phyloP scores from a whole-genome alignment of 129 eudicot genomes.

The Lactuca saligna region DNA sequence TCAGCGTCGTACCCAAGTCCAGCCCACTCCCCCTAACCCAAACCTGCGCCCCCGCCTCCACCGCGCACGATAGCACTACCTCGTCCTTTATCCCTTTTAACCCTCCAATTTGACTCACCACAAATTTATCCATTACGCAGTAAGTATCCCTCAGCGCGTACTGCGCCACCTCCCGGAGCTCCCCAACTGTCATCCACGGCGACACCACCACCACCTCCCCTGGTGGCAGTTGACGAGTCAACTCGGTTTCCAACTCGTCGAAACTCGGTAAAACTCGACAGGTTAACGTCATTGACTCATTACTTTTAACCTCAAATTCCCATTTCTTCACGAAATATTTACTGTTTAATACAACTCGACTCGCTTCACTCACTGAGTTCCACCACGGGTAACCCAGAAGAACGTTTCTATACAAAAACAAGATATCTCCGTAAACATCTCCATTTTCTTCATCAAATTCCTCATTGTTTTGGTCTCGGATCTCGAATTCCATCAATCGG shows the following conservation, averaged over 20 bases:
- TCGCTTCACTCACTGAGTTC: slow-evolving; percentile 45
- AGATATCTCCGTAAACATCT: slow-evolving; percentile 47
- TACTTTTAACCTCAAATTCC: slow-evolving; percentile 31
- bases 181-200: slow-evolving; percentile 51
- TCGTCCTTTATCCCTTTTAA: slow-evolving; percentile 52
- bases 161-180: slow-evolving; percentile 53
- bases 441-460: slow-evolving; percentile 16
- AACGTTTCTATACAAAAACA: slow-evolving; percentile 49
- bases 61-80: slow-evolving; percentile 36
- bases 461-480: slow-evolving; percentile 32
- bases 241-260: slow-evolving; percentile 62
- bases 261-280: slow-evolving; percentile 74
- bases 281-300: slow-evolving; percentile 41
- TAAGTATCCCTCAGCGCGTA: slow-evolving; percentile 70
- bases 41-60: slow-evolving; percentile 60
- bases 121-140: slow-evolving; percentile 59
- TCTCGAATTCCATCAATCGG: slow-evolving; percentile 44
- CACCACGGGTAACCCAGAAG: slow-evolving; percentile 48
- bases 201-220: slow-evolving; percentile 70
- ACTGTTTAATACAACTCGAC: slow-evolving; percentile 47
- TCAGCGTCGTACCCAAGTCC: slow-evolving; percentile 52
- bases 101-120: slow-evolving; percentile 71
- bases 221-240: slow-evolving; percentile 54
- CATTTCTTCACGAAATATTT: slow-evolving; percentile 73
- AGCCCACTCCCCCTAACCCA: slow-evolving; percentile 81